Percentiles rank a stretch among this genome's conserved stretches.
Evolutionary conservation across 768 basidiomycete genomes (phyloP).

Genomic region (Leccinellum albellum): DNA sequence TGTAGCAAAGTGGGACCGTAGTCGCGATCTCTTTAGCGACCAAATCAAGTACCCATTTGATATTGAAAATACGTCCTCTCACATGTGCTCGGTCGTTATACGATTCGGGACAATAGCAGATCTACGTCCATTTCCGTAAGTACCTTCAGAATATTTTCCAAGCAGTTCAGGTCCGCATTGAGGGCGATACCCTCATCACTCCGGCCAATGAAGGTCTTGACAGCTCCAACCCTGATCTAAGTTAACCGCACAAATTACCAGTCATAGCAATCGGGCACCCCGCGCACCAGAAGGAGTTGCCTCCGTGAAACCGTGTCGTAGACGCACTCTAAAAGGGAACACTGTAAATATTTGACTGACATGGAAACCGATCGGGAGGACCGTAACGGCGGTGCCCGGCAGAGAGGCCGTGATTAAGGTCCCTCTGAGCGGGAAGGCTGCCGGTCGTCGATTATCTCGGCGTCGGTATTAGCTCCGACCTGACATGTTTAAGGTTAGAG

Average conservation of each 20-base stretch:
- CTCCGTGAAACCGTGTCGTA: conserved; percentile 12
- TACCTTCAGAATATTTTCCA: conserved; percentile 16
- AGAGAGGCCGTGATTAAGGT: conserved; percentile 15
- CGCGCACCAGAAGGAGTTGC: conserved; percentile 11
- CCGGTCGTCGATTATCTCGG: conserved; percentile 21
- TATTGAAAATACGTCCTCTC: conserved; percentile 32
- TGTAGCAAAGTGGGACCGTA: conserved; percentile 26
- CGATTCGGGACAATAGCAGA: conserved; percentile 24
- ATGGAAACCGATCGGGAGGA: conserved; percentile 18
- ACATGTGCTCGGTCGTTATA: conserved; percentile 31
- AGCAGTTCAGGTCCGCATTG: conserved; percentile 14
- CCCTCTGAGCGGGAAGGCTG: conserved; percentile 5
- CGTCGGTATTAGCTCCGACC: conserved; percentile 22
- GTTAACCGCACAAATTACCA: conserved; percentile 5
- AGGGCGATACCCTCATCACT: conserved; percentile 14
- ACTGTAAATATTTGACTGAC: conserved; percentile 7
- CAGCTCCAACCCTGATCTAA: conserved; percentile 17
- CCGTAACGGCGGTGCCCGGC: conserved; percentile 27
- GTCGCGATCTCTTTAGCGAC: conserved; percentile 26
- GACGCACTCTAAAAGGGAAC: conserved; percentile 5
- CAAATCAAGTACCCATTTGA: conserved; percentile 33
- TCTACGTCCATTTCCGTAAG: conserved; percentile 26
- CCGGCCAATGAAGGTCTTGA: conserved; percentile 16
- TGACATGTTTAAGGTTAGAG: conserved; percentile 21
- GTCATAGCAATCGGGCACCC: conserved; percentile 11